These are phyloP conservation scores for Mikania micrantha DNA, from an alignment of 129 eudicot species.

Conservation along the genomic window DNA sequence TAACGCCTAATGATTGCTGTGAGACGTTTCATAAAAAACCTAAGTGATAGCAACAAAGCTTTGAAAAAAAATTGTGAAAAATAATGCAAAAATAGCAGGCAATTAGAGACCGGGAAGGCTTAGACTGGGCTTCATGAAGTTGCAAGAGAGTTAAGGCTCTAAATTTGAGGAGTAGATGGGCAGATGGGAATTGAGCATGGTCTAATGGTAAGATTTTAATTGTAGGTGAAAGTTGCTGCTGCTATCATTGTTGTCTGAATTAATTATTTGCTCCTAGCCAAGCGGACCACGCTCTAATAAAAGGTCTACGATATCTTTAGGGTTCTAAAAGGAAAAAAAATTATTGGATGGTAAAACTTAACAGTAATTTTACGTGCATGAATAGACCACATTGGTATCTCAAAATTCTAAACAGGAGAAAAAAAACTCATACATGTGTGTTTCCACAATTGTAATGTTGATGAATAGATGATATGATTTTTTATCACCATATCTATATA, in stretches of 20 bases:
- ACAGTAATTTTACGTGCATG: slow-evolving; percentile 6
- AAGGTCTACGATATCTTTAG: background rate
- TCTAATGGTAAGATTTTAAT: background rate
- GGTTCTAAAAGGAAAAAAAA: background rate
- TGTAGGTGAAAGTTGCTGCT: background rate
- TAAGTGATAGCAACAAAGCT: no score
- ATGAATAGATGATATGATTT: background rate
- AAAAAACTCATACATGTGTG: background rate
- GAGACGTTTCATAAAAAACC: no score
- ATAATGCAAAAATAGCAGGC: no score
- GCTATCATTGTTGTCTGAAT: background rate
- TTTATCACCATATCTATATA: background rate
- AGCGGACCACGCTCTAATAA: background rate
- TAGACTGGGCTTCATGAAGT: no score
- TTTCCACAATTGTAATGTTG: background rate
- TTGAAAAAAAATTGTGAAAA: no score
- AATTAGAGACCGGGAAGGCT: no score
- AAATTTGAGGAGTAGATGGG: no score
- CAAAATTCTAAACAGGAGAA: background rate
- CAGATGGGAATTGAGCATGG: background rate
- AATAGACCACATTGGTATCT: background rate
- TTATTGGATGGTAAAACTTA: background rate
- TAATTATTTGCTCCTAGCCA: background rate
- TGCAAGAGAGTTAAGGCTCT: no score
- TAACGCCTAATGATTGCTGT: no score